Percentiles rank a stretch among this genome's conserved stretches.
These are phyloP conservation scores for Trichoderma asperellum DNA, from an alignment of 2,329 filamentous ascomycete genomes.

Conservation along the genomic window DNA sequence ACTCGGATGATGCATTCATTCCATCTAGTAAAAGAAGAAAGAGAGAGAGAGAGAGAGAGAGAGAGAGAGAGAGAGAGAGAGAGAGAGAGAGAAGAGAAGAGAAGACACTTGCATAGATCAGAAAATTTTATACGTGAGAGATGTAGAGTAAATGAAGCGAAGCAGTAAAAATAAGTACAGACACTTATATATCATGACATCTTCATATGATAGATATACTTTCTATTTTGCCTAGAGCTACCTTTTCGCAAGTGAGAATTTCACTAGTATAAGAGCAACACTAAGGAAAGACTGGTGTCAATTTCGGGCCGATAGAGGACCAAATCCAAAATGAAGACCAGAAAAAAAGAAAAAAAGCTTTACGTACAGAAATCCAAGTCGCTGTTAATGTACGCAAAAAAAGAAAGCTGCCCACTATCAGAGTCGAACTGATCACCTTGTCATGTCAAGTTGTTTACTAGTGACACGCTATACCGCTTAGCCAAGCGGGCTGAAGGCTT, in stretches of 20 bases:
- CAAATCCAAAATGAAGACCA: not conserved
- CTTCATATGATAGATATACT: too few species aligned
- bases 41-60: not conserved
- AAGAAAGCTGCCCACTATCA: constrained; percentile 24
- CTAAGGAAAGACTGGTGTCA: too few species aligned
- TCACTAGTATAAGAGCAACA: not conserved
- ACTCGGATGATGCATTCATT: not conserved
- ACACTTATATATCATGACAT: not conserved
- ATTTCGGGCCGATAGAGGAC: not conserved
- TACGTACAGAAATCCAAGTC: too few species aligned
- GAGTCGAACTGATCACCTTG: constrained; percentile 29
- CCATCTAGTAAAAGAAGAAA: not conserved
- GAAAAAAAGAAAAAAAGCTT: not conserved
- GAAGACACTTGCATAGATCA: not conserved
- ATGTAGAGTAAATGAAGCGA: not conserved
- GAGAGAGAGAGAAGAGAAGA: not conserved
- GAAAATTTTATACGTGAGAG: too few species aligned
- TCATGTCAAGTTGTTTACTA: constrained; percentile 26
- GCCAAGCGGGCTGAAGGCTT: constrained; percentile 24
- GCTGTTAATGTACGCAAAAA: not conserved
- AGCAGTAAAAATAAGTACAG: not conserved
- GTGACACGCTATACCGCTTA: constrained; percentile 28
- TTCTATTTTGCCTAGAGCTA: not conserved
- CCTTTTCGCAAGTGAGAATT: too few species aligned
- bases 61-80: not conserved